Evolutionary conservation across 148 eudicot species (phyloP).

Genomic region (Rhododendron griersonianum): DNA sequence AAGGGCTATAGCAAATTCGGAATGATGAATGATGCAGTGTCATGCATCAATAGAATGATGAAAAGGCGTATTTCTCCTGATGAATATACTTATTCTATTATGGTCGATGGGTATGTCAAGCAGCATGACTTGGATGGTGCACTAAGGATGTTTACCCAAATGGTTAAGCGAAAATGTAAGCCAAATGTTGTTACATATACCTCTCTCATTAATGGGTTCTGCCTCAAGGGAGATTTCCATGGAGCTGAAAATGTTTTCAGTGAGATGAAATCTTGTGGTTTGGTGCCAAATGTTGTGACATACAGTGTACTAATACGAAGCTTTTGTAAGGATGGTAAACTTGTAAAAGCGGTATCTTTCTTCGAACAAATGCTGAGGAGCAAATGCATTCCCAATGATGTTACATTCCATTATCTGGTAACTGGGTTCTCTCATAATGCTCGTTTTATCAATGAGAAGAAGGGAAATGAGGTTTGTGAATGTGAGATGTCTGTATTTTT

Average conservation of each 20-base stretch:
- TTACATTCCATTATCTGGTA: slow-evolving; percentile 43
- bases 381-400: slow-evolving; percentile 48
- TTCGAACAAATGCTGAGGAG: slow-evolving; percentile 66
- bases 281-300: slow-evolving; percentile 75
- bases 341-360: slow-evolving; percentile 51
- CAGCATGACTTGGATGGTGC: slow-evolving; percentile 64
- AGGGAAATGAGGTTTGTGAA: slow-evolving; percentile 24
- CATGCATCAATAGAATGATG: slow-evolving; percentile 54
- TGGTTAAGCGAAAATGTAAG: slow-evolving; percentile 50
- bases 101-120: slow-evolving; percentile 80
- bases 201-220: slow-evolving; percentile 71
- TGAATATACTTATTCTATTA: slow-evolving; percentile 75
- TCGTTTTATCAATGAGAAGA: slow-evolving; percentile 8
- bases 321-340: slow-evolving; percentile 63
- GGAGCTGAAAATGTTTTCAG: slow-evolving; percentile 52
- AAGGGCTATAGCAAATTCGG: slow-evolving; percentile 83
- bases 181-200: slow-evolving; percentile 91
- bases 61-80: slow-evolving; percentile 45
- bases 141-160: slow-evolving; percentile 41
- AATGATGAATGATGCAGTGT: slow-evolving; percentile 63
- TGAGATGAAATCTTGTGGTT: slow-evolving; percentile 54
- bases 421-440: slow-evolving; percentile 58
- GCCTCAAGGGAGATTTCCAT: slow-evolving; percentile 37
- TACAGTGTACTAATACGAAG: slow-evolving; percentile 65
- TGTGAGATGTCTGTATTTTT: slow-evolving; percentile 30